These are phyloP conservation scores for Colletotrichum melonis DNA, from an alignment of 2,329 filamentous ascomycete genomes.

Conservation along the genomic window DNA sequence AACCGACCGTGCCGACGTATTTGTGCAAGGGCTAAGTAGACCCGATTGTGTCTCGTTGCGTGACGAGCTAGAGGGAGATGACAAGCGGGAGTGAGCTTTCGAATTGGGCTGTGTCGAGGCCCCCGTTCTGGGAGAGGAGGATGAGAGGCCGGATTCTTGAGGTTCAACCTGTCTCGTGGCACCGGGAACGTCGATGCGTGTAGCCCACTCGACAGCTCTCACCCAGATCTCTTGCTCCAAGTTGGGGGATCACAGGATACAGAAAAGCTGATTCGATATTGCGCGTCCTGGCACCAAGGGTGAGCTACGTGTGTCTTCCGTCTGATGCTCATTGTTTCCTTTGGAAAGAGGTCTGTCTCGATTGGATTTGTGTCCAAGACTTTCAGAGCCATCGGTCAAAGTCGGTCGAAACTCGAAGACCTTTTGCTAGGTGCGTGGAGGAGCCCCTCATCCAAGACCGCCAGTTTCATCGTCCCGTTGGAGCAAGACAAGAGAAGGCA, in stretches of 20 bases:
- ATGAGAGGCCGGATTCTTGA: neutral
- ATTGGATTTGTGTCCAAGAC: neutral
- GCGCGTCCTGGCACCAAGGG: neutral
- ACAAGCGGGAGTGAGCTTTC: neutral
- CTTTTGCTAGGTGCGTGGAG: neutral
- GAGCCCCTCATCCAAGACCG: neutral
- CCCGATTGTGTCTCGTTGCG: slow-evolving; percentile 22
- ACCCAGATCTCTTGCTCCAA: neutral
- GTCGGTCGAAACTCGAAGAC: neutral
- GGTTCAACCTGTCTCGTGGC: neutral
- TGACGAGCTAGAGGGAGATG: slow-evolving; percentile 7
- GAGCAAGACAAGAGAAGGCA: neutral
- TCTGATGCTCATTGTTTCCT: neutral
- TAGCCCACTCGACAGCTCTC: neutral
- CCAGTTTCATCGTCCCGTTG: neutral
- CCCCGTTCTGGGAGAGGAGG: neutral
- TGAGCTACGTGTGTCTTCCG: neutral
- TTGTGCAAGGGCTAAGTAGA: slow-evolving; percentile 16
- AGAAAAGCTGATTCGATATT: neutral
- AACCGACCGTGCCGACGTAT: neutral
- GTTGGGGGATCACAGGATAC: neutral
- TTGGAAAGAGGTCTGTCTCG: neutral
- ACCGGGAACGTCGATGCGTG: neutral
- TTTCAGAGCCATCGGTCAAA: too few relatives aligned
- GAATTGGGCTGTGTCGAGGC: neutral